A percentile compares a stretch with the other conserved stretches of the same genome.
These are phyloP conservation scores for Balakata baccata DNA, from an alignment of 345 rosid species.

Conservation along the genomic window DNA sequence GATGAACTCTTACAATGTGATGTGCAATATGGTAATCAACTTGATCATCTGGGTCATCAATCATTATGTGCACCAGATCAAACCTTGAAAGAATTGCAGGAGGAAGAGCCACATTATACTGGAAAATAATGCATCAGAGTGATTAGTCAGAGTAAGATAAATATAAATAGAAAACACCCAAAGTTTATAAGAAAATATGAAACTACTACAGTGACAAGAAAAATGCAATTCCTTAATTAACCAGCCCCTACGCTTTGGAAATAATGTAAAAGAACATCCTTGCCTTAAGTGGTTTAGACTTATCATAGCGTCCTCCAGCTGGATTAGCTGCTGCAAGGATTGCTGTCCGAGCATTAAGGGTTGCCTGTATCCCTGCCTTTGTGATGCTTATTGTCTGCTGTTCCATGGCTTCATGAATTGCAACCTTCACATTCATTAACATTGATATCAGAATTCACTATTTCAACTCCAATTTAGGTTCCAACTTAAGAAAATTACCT, in stretches of 20 bases:
- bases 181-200: background rate
- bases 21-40: slow-evolving; percentile 90
- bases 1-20: slow-evolving; percentile 92
- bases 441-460: slow-evolving; percentile 7
- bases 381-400: slow-evolving; percentile 99
- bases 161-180: background rate
- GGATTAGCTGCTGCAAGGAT: slow-evolving; percentile 98
- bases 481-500: slow-evolving; percentile 46
- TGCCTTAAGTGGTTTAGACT: slow-evolving; percentile 93
- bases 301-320: slow-evolving; percentile 88
- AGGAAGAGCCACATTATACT: slow-evolving; percentile 95
- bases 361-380: slow-evolving; percentile 97
- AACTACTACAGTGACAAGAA: background rate
- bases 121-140: slow-evolving; percentile 18
- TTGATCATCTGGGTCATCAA: slow-evolving; percentile 89
- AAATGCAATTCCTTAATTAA: background rate
- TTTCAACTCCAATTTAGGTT: background rate
- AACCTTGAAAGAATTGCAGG: slow-evolving; percentile 96
- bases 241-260: slow-evolving; percentile 2
- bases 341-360: slow-evolving; percentile 91
- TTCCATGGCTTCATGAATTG: slow-evolving; percentile 99
- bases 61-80: slow-evolving; percentile 92
- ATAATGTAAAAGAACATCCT: slow-evolving; percentile 19
- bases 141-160: slow-evolving; percentile 18
- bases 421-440: slow-evolving; percentile 58